Evolutionary conservation across 176 grass and related monocot genomes (phyloP), one percentile per base, ranked within the genome.

Genomic region (Puccinellia tenuiflora): DNA sequence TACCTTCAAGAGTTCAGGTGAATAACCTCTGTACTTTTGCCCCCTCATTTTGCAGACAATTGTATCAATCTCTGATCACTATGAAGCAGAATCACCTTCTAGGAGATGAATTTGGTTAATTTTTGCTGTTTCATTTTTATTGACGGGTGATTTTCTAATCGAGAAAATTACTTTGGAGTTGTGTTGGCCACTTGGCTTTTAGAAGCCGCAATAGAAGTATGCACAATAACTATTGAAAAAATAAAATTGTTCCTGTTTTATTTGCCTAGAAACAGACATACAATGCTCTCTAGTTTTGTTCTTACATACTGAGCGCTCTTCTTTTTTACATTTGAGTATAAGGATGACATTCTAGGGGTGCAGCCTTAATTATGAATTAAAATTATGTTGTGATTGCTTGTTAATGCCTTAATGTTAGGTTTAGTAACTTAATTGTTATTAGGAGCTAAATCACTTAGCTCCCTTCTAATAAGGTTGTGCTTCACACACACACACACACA

Each of bases 1-100:
- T 96, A 77, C 96, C 96, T 81, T 96, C 96, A n/a, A 86, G 93
- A 92, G 93, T 99, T 92, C 96, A 99, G 96, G 96, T 99, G 74
- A 89, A 56, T 69, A 67, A 92, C 24, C 55, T 62, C 34, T 77
- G 18, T 55, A 5, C 20, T 68, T 76, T 82, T 78, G 33, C 48
- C 47, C 53, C 31, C 20, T 65, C 46, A 22, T 6, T 74, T 66
- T n/a, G 24, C 8, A 21, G 45, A 46, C 54, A 21, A 11, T 63
- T 81, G 39, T 59, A 24, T 60, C 5, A 39, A 77, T 89, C 33
- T 84, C 63, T 42, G 51, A 33, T 40, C 2, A 43, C 62, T 39
- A 34, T 69, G 68, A 73, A 61, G 53, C 68, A 14, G 53, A 83
- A 47, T 61, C 57, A 61, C 20, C 68, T 83, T 47, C 17, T 18